Evolutionary conservation across 2,329 filamentous ascomycete species (phyloP).

Genomic region (Colletotrichum sp.): DNA sequence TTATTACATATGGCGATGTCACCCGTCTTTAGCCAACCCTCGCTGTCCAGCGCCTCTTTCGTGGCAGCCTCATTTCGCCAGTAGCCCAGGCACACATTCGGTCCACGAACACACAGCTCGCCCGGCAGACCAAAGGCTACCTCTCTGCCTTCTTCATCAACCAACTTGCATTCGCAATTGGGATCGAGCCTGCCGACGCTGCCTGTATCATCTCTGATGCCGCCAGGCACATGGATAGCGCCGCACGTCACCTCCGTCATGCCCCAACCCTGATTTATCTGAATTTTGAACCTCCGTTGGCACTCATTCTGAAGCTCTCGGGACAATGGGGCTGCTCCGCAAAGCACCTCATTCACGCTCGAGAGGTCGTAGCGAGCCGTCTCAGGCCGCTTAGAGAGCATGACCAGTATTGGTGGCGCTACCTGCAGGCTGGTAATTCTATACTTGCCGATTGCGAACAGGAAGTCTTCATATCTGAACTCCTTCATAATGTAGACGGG

Average conservation of each 20-base stretch:
- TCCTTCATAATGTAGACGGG: constrained; percentile 63
- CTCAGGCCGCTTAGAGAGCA: constrained; percentile 62
- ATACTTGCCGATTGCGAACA: constrained; percentile 53
- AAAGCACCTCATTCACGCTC: constrained; percentile 49
- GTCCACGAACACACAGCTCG: constrained; percentile 59
- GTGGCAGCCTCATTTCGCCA: constrained; percentile 63
- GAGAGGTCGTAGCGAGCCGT: constrained; percentile 57
- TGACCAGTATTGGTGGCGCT: constrained; percentile 64
- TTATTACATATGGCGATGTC: constrained; percentile 57
- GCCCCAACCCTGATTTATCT: constrained; percentile 60
- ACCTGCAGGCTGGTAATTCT: constrained; percentile 58
- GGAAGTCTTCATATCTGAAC: constrained; percentile 59
- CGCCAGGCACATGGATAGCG: constrained; percentile 45
- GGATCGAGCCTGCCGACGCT: constrained; percentile 58
- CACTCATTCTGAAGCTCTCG: constrained; percentile 49
- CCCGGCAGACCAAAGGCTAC: constrained; percentile 51
- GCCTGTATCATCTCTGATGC: constrained; percentile 43
- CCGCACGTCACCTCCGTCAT: constrained; percentile 61
- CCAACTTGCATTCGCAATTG: constrained; percentile 57
- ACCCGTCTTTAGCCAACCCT: constrained; percentile 65
- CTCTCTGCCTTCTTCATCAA: constrained; percentile 58
- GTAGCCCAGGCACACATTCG: constrained; percentile 64
- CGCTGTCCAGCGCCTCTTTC: constrained; percentile 48
- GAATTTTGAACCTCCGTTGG: constrained; percentile 42
- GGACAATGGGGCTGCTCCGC: constrained; percentile 58